A percentile compares a stretch with the other conserved stretches of the same genome.
These are phyloP conservation scores for Blastobotrys robertii DNA, from an alignment of 805 yeast genomes.

Conservation along the genomic window DNA sequence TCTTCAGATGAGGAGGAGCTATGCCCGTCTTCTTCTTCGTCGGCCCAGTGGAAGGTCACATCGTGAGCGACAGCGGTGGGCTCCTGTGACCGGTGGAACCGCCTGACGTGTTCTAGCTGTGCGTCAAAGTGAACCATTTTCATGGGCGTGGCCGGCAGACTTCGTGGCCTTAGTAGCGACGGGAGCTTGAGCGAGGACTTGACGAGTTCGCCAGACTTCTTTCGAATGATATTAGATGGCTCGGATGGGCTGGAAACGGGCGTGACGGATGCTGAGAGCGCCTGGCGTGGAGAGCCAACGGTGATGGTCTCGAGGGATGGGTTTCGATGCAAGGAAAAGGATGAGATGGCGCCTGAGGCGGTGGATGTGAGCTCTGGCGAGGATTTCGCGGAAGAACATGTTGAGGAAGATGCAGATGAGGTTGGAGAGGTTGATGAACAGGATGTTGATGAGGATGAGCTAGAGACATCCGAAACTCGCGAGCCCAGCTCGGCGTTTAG, in stretches of 20 bases:
- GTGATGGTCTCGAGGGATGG: not conserved
- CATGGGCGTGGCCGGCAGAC: slow-evolving; percentile 36
- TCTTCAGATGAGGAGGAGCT: slow-evolving; percentile 12
- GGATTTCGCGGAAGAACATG: not conserved
- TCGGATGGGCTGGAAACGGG: not conserved
- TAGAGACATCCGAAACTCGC: slow-evolving; percentile 1
- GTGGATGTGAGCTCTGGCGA: not conserved
- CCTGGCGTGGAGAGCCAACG: not conserved
- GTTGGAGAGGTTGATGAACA: slow-evolving; percentile 3
- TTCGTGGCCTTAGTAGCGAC: slow-evolving; percentile 26
- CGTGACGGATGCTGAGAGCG: not conserved
- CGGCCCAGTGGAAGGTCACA: slow-evolving; percentile 21
- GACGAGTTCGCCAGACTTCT: slow-evolving; percentile 81
- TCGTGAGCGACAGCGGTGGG: slow-evolving; percentile 70
- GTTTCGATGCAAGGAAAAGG: slow-evolving; percentile 2
- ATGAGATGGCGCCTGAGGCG: not conserved
- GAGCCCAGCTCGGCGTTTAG: not conserved
- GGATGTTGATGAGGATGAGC: not conserved
- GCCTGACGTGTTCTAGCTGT: slow-evolving; percentile 48
- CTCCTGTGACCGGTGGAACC: slow-evolving; percentile 60
- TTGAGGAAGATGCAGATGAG: slow-evolving; percentile 3
- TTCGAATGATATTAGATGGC: slow-evolving; percentile 41
- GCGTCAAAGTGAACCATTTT: slow-evolving; percentile 78
- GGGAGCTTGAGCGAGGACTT: slow-evolving; percentile 55
- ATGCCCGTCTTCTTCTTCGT: slow-evolving; percentile 22